phyloP scores from a whole-genome alignment of 2,329 filamentous ascomycete species.

The Alternaria burnsii region DNA sequence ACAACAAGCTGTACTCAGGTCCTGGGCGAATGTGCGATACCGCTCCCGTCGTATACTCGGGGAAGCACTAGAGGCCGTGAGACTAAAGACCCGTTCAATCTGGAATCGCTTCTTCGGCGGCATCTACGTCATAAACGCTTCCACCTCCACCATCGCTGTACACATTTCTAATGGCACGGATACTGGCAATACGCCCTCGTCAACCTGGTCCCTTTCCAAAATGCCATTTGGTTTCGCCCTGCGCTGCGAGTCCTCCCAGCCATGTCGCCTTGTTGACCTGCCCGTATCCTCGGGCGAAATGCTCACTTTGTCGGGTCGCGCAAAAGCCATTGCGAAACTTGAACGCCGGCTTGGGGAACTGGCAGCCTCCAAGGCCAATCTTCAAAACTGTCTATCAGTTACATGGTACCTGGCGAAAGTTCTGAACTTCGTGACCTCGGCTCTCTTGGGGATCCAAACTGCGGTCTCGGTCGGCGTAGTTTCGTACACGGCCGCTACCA shows the following conservation, averaged over 20 bases:
- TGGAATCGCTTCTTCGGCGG: background rate
- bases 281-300: background rate
- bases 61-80: conserved; percentile 1
- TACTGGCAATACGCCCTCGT: background rate
- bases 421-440: background rate
- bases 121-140: background rate
- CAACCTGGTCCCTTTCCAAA: background rate
- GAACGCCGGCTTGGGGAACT: background rate
- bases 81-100: conserved; percentile 1
- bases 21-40: conserved; percentile 7
- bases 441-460: accelerated
- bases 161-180: background rate
- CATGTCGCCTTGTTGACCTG: conserved; percentile 19
- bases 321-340: background rate
- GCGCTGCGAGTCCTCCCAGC: conserved; percentile 7
- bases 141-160: background rate
- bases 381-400: background rate
- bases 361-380: background rate
- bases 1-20: conserved; percentile 12
- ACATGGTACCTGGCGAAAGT: background rate
- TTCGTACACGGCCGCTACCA: background rate
- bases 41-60: conserved; percentile 1
- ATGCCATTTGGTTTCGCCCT: conserved; percentile 25
- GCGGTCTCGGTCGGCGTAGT: too few species aligned
- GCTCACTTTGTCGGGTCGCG: background rate